Base-by-base conservation (phyloP, 805 yeast species). In the Pichia insulana region DNA sequence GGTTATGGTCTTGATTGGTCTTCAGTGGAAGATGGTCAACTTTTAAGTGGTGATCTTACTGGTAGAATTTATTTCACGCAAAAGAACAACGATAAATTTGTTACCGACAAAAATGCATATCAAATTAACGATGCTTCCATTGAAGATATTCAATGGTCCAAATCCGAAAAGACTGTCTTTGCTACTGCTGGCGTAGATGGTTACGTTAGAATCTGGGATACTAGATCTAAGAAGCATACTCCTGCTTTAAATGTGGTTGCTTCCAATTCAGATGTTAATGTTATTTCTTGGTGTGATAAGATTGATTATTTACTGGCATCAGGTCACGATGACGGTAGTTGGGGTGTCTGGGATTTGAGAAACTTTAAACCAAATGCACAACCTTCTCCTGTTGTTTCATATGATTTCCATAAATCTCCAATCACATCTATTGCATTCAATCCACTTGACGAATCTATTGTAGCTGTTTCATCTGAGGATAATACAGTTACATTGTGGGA, bases 1-100 rank as follows among this genome's bases (percentile, higher is more conserved):
- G 97, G 98, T 30, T 92, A 87, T 57, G 98, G 96, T 13, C 62
- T 92, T 36, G 98, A 90, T 63, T 92, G 98, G 98, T 85, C 95
- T 1, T 96, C 97, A 34, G 66, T 83, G 49, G 74, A 79, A 46
- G 76, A 86, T 3, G 97, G 97, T 18, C 73, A 88, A 1, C 67
- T 92, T 48, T 69, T 92, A 44, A 76, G 94, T 3, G 98, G 98
- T 54, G 98, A 92, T 61, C 69, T 85, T 50, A 67, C 83, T 17
- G 98, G 98, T 40, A 71, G 90, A 56, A 75, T 90, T 33, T 83
- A 74, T 62, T 67, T 81, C 42, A 88, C 97, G 7, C 71, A 76
- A 41, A 76, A 95, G 60, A 83, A 85, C 35, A 72, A 83, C 4
- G 71, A 82, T 27, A 74, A 71, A 49, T 92, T 97, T 96, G 68